These are phyloP conservation scores for Aspergillus cejpii DNA, from an alignment of 2,329 filamentous ascomycete species.

Conservation along the genomic window DNA sequence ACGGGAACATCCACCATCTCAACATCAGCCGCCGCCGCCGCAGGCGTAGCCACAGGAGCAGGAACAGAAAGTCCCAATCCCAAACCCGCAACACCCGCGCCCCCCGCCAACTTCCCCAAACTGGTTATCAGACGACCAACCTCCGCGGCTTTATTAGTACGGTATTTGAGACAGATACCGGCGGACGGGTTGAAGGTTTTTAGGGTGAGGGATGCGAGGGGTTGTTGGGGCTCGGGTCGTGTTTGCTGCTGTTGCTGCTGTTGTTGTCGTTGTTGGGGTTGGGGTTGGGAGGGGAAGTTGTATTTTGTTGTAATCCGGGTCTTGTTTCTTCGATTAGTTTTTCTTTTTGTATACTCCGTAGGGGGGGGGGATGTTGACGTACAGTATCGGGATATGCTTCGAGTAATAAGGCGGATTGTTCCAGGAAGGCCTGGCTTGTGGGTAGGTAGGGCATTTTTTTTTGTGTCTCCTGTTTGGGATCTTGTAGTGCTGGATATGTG, in stretches of 20 bases:
- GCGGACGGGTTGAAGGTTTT: constrained; percentile 83
- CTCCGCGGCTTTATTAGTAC: constrained; percentile 83
- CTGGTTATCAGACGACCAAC: constrained; percentile 73
- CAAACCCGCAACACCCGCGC: constrained; percentile 56
- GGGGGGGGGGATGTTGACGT: constrained; percentile 32
- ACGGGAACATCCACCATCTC: constrained; percentile 29
- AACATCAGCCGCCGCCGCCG: constrained; percentile 31
- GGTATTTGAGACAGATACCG: constrained; percentile 82
- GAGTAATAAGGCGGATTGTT: constrained; percentile 76
- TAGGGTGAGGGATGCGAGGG: constrained; percentile 64
- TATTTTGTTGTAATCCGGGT: constrained; percentile 91
- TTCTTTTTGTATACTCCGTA: too few species aligned
- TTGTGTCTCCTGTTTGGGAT: constrained; percentile 2
- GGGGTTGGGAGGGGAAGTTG: constrained; percentile 53
- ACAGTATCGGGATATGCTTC: constrained; percentile 81
- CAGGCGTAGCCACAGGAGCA: constrained; percentile 25
- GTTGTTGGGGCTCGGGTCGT: constrained; percentile 26
- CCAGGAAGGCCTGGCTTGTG: constrained; percentile 84
- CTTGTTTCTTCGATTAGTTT: constrained; percentile 44
- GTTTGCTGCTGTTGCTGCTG: constrained; percentile 21
- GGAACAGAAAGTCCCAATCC: constrained; percentile 28
- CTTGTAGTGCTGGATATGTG: background rate
- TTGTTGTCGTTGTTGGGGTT: too few species aligned
- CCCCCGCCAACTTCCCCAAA: constrained; percentile 66
- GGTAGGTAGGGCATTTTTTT: constrained; percentile 67